A percentile compares a stretch with the other conserved stretches of the same genome.
Conservation (phyloP, 2,329 filamentous ascomycete species). For the Hyphodiscus sp. region DNA sequence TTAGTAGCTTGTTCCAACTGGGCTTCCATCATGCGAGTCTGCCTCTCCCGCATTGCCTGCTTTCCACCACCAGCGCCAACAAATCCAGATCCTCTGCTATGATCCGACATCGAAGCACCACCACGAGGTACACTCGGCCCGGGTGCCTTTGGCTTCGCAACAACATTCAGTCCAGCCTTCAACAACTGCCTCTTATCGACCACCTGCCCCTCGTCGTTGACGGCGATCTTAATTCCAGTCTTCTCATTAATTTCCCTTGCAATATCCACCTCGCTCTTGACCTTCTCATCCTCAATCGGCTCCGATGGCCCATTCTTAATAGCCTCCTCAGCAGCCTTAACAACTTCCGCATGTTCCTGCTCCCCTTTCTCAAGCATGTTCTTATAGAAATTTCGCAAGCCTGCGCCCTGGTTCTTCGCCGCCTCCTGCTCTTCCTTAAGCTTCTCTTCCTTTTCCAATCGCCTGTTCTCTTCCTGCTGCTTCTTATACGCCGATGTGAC, state of each 20-base stretch:
- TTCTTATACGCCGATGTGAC: slow-evolving; percentile 78
- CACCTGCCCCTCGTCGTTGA: slow-evolving; percentile 79
- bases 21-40: slow-evolving; percentile 71
- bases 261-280: slow-evolving; percentile 55
- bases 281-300: slow-evolving; percentile 34
- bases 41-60: slow-evolving; percentile 65
- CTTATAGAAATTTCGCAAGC: slow-evolving; percentile 75
- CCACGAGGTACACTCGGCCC: slow-evolving; percentile 11
- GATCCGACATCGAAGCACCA: slow-evolving; percentile 17
- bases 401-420: slow-evolving; percentile 57
- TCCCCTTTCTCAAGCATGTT: slow-evolving; percentile 67
- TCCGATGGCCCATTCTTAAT: slow-evolving; percentile 38
- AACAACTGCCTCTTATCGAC: slow-evolving; percentile 80
- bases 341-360: slow-evolving; percentile 59
- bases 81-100: slow-evolving; percentile 30
- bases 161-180: slow-evolving; percentile 67
- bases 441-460: slow-evolving; percentile 66
- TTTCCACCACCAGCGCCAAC: slow-evolving; percentile 45
- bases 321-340: slow-evolving; percentile 58
- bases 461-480: slow-evolving; percentile 69
- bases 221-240: slow-evolving; percentile 50
- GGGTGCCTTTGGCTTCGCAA: slow-evolving; percentile 52
- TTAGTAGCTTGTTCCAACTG: slow-evolving; percentile 71
- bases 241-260: slow-evolving; percentile 61
- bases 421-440: slow-evolving; percentile 57